Base-by-base conservation (phyloP, 371 early-diverging fungal genomes). In the Haplosporangium sp. region DNA sequence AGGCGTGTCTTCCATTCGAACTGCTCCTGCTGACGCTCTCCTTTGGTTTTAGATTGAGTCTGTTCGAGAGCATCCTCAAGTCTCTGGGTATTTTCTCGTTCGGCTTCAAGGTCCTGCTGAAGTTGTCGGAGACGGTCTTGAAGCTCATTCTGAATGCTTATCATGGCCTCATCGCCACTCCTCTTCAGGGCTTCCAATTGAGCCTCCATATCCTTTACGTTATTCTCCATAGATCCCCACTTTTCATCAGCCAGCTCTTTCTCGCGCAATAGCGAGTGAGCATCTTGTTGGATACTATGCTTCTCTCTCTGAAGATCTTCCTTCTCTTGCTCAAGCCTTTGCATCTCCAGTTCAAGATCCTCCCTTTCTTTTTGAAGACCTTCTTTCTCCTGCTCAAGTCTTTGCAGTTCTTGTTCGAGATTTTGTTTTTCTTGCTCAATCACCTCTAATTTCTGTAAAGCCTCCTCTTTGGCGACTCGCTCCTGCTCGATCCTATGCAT, bases 1-100 rank as follows among this genome's bases (percentile, higher is more conserved):
- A 81, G 34, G 10, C 75, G 74, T 3, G 59, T 71, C 65, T 74
- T 55, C 72, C 75, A 71, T 5, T 55, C 56, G 45, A 74, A 71
- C 59, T 81, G 72, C 59, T 74, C 74, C 34, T 74, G 67, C 53
- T 79, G 74, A 37, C 67, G 53, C 10, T 67, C 75, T 42, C 69
- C 61, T 20, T 59, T 63, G 7, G 65, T 38, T 61, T 71, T 74
- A 47, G 75, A 47, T 0, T 58, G 67, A 40, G 20, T 47, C 56
- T 81, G 61, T n/a, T 71, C 66, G 59, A 81, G 27, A 4, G 64
- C 27, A 4, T 4, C 11, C 60, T 81, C 68, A 3, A 81, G 63
- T 9, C 68, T 72, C 8, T 20, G 64, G 4, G 59, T 27, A 48
- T 71, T 71, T 34, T 52, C 11, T 3, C 63, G 67, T 59, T 78